These are phyloP conservation scores for Cutaneotrichosporon dermatis DNA, from an alignment of 1,284 basidiomycete species.

Conservation along the genomic window DNA sequence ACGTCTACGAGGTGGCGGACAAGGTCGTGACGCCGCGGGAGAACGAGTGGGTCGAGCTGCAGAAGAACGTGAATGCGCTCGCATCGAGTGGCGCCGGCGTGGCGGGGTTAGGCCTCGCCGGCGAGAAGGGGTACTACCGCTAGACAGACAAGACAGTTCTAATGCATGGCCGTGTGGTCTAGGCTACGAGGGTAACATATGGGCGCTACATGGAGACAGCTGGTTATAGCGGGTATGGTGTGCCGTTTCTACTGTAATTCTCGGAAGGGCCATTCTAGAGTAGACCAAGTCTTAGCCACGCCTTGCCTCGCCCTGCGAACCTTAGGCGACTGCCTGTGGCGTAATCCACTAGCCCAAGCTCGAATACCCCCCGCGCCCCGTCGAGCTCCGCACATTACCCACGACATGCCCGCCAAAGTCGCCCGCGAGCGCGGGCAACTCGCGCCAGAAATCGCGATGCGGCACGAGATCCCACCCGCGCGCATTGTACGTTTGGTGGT, in stretches of 20 bases:
- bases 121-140: not conserved
- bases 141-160: not conserved
- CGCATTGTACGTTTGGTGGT: constrained; percentile 49
- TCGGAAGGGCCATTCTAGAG: no score
- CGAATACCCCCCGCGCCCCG: constrained; percentile 38
- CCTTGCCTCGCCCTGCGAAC: no score
- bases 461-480: constrained; percentile 49
- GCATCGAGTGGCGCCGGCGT: not conserved
- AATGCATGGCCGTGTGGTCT: not conserved
- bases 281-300: no score
- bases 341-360: constrained; percentile 7
- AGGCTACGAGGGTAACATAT: no score
- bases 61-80: constrained; percentile 60
- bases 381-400: constrained; percentile 31
- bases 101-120: not conserved
- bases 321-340: no score
- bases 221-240: no score
- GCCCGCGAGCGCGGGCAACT: constrained; percentile 39
- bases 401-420: constrained; percentile 44
- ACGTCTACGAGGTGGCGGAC: constrained; percentile 92
- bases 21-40: constrained; percentile 70
- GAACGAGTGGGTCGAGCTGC: constrained; percentile 82
- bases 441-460: constrained; percentile 50
- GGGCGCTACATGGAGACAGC: no score
- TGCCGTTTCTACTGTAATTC: no score